Base-by-base conservation (phyloP, 2,329 filamentous ascomycete genomes). In the Ophiostoma pallidulum region DNA sequence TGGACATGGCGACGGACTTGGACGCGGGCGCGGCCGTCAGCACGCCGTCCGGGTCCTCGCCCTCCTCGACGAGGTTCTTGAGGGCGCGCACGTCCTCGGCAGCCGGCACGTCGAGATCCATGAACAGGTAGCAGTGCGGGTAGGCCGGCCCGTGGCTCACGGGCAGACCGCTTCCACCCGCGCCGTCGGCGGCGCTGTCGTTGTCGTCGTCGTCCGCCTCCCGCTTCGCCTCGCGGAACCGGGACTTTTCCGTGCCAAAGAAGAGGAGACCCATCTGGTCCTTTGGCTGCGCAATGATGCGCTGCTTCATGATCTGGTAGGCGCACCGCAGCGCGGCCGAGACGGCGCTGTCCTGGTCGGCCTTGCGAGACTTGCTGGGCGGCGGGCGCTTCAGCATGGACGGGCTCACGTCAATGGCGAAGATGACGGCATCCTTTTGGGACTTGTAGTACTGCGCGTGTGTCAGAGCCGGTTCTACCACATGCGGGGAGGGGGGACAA, bases 231-330 rank as follows among this genome's bases (percentile, higher is more conserved):
- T 37, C 33, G 39, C 83, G 78, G 54, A 89, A 90, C 57, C 83
- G 89, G 33, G 88, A 86, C 65, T 86, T 78, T 59, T 94, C 74
- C 0, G 92, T 98, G 8, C 90, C 90, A 61, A 94, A 98, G 0
- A 98, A 72, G 32, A 98, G 64, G 22, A 98, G 84, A 2, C 91
- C 90, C 77, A 98, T 96, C 86, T 96, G 94, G 53, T 98, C 92
- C 60, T 84, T 90, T 2, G 92, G 92, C 52, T 90, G 91, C 4
- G 91, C 91, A 58, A 98, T 97, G 64, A 98, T 97, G 57, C 92
- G 87, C 68, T 97, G 91, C 67, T 97, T 88, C 87, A 98, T 96
- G 45, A 98, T 73, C 60, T 88, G 80, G 60, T 94, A 94, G 49
- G 91, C 92, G 58, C 88, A 96, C 72, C 95, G 95, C 42, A 98